A percentile compares a stretch with the other conserved stretches of the same genome.
phyloP scores from a whole-genome alignment of 768 basidiomycete genomes.

The Lactarius evosmus region DNA sequence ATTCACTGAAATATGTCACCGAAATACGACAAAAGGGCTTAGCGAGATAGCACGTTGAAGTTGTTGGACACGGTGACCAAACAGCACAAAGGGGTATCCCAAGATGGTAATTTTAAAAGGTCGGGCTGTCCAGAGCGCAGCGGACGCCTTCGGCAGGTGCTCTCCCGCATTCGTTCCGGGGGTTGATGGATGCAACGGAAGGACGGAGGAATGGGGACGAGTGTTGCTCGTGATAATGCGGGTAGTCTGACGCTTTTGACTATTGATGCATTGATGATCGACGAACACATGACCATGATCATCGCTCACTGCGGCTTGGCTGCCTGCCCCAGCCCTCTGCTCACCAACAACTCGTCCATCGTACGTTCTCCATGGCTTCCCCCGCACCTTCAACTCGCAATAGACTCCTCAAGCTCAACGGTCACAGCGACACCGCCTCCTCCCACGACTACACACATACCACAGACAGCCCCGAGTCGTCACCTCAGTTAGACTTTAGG shows the following conservation, averaged over 20 bases:
- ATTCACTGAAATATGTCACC: neutral
- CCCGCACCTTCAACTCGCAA: slow-evolving; percentile 7
- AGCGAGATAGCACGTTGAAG: neutral
- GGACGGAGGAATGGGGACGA: neutral
- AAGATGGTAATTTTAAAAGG: slow-evolving; percentile 21
- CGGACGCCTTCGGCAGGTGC: neutral
- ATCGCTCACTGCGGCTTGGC: slow-evolving; percentile 4
- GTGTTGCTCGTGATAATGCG: neutral
- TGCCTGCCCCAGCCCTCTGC: neutral
- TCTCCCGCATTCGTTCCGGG: neutral
- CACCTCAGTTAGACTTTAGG: slow-evolving; percentile 6
- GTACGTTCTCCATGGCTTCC: slow-evolving; percentile 12
- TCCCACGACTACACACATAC: neutral
- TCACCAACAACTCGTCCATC: neutral
- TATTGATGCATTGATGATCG: neutral
- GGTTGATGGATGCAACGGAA: neutral
- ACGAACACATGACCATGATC: slow-evolving; percentile 2
- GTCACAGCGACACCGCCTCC: neutral
- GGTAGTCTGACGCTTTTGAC: too few relatives aligned
- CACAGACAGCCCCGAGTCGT: neutral
- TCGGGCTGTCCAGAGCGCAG: neutral
- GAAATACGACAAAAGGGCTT: neutral
- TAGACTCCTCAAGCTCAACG: slow-evolving; percentile 6
- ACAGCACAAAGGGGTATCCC: slow-evolving; percentile 15
- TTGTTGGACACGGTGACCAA: neutral